Evolutionary conservation across 345 rosid species (phyloP).

Genomic region (Brassica cretica): DNA sequence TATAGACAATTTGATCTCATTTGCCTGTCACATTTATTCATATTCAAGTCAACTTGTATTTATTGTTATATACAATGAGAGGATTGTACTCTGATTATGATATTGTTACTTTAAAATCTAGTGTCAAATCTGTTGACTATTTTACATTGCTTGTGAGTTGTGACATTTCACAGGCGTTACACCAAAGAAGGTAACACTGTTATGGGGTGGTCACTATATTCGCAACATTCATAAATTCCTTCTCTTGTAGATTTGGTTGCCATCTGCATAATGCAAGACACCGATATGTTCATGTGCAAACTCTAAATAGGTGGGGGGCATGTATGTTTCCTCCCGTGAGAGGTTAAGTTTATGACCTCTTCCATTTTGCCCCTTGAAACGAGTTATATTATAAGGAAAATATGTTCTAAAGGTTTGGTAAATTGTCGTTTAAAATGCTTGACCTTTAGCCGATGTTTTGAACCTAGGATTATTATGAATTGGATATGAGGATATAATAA

Average conservation of each 20-base stretch:
- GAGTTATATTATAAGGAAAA: not conserved
- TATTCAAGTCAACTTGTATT: not conserved
- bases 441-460: not conserved
- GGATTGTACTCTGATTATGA: not conserved
- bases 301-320: not conserved
- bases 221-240: not conserved
- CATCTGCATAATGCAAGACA: not conserved
- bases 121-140: not conserved
- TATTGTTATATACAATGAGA: not conserved
- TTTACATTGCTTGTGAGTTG: not conserved
- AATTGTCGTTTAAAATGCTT: not conserved
- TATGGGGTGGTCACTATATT: not conserved
- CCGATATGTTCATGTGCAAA: not conserved
- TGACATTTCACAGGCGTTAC: not conserved
- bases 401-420: not conserved
- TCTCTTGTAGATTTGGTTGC: not conserved
- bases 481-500: not conserved
- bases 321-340: not conserved
- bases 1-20: not conserved
- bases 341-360: slow-evolving; percentile 10
- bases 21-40: not conserved
- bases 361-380: not conserved
- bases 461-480: not conserved
- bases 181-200: not conserved
- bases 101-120: not conserved